Evolutionary conservation across 2,329 filamentous ascomycete genomes (phyloP).

Genomic region (Tolypocladium tropicale): DNA sequence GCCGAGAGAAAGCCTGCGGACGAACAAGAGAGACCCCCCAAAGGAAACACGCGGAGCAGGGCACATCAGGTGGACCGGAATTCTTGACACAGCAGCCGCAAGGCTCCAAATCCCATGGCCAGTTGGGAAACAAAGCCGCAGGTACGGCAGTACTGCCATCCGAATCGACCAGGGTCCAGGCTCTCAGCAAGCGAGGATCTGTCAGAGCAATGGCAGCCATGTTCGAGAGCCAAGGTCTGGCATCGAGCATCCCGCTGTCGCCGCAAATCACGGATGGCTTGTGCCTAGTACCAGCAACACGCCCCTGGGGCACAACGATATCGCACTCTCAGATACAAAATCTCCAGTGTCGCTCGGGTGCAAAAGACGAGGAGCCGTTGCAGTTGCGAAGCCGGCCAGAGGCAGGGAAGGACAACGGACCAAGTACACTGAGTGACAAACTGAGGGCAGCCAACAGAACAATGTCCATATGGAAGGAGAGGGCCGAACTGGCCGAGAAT

Average conservation of each 20-base stretch:
- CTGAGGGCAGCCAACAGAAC: constrained; percentile 27
- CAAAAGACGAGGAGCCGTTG: constrained; percentile 32
- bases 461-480: constrained; percentile 36
- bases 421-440: constrained; percentile 37
- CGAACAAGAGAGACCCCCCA: neutral
- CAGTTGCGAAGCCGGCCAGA: constrained; percentile 36
- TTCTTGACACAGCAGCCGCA: neutral
- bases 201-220: constrained; percentile 42
- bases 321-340: constrained; percentile 38
- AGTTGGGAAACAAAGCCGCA: constrained; percentile 2
- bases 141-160: neutral
- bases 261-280: neutral
- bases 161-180: constrained; percentile 9
- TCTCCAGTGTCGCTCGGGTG: constrained; percentile 36
- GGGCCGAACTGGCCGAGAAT: constrained; percentile 46
- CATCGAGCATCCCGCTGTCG: neutral
- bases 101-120: constrained; percentile 6
- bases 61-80: neutral
- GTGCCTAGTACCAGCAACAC: neutral
- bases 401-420: constrained; percentile 29
- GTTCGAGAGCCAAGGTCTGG: constrained; percentile 29
- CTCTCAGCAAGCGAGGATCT: constrained; percentile 16
- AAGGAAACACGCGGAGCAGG: neutral
- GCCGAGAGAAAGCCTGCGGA: neutral
- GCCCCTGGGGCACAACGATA: constrained; percentile 16